phyloP scores from a whole-genome alignment of 2,329 filamentous ascomycete species.

The Microdochium bolleyi region DNA sequence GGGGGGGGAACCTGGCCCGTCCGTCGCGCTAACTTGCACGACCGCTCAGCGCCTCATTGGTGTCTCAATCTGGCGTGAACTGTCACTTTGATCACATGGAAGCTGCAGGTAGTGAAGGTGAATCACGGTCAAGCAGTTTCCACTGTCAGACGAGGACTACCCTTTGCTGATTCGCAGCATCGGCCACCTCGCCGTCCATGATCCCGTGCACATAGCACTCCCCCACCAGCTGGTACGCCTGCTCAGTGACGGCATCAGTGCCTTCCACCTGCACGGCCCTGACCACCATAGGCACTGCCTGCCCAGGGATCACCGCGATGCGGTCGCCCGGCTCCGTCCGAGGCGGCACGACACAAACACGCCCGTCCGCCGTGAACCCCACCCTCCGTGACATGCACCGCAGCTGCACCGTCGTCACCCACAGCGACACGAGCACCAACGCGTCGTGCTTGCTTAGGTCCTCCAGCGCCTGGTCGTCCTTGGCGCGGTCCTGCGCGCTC shows the following conservation, averaged over 20 bases:
- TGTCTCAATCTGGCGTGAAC: too few species aligned
- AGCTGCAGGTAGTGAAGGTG: too few species aligned
- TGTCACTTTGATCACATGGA: too few species aligned
- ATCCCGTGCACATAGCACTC: not conserved
- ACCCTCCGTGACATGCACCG: not conserved
- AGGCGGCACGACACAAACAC: not conserved
- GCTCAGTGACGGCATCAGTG: too few species aligned
- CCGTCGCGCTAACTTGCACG: too few species aligned
- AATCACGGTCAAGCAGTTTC: too few species aligned
- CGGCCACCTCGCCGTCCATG: not conserved
- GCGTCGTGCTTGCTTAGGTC: not conserved
- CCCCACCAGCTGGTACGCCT: not conserved
- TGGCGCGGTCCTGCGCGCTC: not conserved
- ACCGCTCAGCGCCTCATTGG: too few species aligned
- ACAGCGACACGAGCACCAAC: not conserved
- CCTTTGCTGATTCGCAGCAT: not conserved
- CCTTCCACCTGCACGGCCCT: not conserved
- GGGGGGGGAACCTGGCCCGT: too few species aligned
- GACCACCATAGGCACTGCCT: not conserved
- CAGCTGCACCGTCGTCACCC: not conserved
- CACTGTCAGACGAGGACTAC: not conserved
- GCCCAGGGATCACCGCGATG: not conserved
- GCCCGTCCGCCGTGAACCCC: not conserved
- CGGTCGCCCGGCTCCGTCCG: not conserved
- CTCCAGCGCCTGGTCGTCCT: not conserved